Evolutionary conservation across 2,329 filamentous ascomycete genomes (phyloP).

Genomic region (Aspergillus thermomutatus): DNA sequence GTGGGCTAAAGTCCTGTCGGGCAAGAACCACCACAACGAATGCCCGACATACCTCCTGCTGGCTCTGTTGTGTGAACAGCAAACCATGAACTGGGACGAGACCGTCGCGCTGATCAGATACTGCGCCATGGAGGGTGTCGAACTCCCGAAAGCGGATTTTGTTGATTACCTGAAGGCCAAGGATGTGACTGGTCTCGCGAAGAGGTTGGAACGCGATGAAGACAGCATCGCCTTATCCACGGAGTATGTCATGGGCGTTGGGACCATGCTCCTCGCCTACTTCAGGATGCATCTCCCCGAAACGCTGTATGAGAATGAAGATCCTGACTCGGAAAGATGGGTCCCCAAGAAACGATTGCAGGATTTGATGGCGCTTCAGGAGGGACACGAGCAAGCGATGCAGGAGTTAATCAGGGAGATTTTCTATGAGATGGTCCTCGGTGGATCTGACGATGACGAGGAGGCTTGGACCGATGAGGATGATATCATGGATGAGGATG

Average conservation of each 20-base stretch:
- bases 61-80: constrained; percentile 10
- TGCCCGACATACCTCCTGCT: constrained; percentile 9
- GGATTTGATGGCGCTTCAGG: constrained; percentile 1
- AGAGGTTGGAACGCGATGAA: constrained; percentile 8
- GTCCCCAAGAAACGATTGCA: constrained; percentile 6
- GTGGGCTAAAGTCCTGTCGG: constrained; percentile 3
- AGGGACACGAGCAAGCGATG: constrained; percentile 10
- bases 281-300: constrained; percentile 6
- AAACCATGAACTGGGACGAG: constrained; percentile 13
- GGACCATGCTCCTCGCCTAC: constrained; percentile 8
- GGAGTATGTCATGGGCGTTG: constrained; percentile 12
- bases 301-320: constrained; percentile 8
- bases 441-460: constrained; percentile 4
- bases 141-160: constrained; percentile 6
- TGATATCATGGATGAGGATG: neutral
- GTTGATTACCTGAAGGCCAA: constrained; percentile 4
- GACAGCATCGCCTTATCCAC: constrained; percentile 6
- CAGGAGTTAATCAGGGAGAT: constrained; percentile 7
- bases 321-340: constrained; percentile 4
- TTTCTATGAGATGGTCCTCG: constrained; percentile 9
- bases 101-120: constrained; percentile 7
- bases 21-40: constrained; percentile 5
- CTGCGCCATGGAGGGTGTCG: neutral
- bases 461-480: constrained; percentile 5
- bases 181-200: constrained; percentile 5